Evolutionary conservation across 192 early-diverging fungal species (phyloP), one percentile per base, ranked within the genome.

Genomic region (Backusella sp.): DNA sequence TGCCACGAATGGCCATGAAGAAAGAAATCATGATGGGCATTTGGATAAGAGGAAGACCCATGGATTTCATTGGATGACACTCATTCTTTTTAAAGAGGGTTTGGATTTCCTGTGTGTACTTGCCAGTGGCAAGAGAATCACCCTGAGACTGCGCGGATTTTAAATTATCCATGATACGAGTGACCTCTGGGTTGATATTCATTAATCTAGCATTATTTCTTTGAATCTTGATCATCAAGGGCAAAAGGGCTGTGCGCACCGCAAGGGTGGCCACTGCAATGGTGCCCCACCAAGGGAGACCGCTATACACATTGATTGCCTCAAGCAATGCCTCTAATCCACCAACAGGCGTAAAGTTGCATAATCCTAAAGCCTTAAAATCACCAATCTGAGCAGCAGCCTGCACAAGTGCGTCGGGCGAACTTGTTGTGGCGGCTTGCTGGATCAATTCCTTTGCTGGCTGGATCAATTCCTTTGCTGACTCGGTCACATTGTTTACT

Each of bases 231-330:
- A 95, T 79, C 23, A 89, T 86, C 23, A 96, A 68, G 1, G 96
- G 96, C 39, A 96, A 80, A 30, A 96, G 66, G 4, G 86, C 82
- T 0, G 88, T 75, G 69, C 96, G 93, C 23, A 95, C 84, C 8
- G 85, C 67, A 34, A 97, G 39, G 0, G 94, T 95, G 1, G 90
- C 79, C 11, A 76, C 80, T 6, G 86, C 88, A 71, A 99, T 97
- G n/a, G 96, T 91, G 8, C 83, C 92, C 94, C 94, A 97, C 97
- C 97, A 99, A 5, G 96, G 95, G 71, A 98, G 79, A 6, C 96
- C 96, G 17, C 91, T 92, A 30, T 84, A 82, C 17, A 98, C 92
- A 77, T 96, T 91, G 44, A 94, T 76, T 23, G 85, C 88, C 82
- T 99, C 97, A 34, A 98, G 75, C 6, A 89, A 69, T 6, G 84